These are phyloP conservation scores for Stephanodiscus minutulus DNA, from an alignment of 108 stramenopile genomes.

Conservation along the genomic window DNA sequence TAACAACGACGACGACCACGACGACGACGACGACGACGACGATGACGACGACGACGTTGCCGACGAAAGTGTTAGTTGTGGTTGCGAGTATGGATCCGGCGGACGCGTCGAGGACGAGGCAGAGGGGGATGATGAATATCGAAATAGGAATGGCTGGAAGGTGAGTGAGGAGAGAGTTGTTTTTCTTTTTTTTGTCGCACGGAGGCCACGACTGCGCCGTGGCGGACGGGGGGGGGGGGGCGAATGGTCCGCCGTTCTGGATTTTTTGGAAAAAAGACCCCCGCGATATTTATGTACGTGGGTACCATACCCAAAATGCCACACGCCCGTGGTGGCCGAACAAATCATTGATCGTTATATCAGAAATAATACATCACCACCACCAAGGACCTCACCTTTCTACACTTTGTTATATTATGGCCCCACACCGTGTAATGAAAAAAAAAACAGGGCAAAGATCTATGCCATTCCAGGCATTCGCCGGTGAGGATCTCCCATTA, in stretches of 20 bases:
- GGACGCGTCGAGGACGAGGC: background rate
- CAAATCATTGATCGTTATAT: no score
- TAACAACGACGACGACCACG: no score
- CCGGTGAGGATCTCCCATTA: constrained; percentile 75
- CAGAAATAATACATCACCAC: no score
- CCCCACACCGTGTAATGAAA: no score
- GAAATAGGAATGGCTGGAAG: constrained; percentile 67
- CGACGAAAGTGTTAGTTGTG: no score
- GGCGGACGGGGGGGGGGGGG: background rate
- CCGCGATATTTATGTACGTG: no score
- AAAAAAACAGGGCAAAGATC: constrained; percentile 48
- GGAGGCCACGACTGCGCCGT: no score
- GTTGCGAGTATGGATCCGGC: background rate
- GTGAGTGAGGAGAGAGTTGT: constrained; percentile 26
- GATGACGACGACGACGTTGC: constrained; percentile 5
- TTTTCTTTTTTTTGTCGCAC: background rate
- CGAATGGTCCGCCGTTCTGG: background rate
- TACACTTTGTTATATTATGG: no score
- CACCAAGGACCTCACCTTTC: no score
- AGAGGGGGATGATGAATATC: constrained; percentile 50
- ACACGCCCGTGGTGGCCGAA: no score
- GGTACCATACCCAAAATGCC: no score
- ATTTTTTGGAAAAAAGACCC: no score
- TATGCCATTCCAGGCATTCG: constrained; percentile 63
- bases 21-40: constrained; percentile 25